phyloP scores from a whole-genome alignment of 495 filamentous ascomycete species.

The Trichoderma gamsii region DNA sequence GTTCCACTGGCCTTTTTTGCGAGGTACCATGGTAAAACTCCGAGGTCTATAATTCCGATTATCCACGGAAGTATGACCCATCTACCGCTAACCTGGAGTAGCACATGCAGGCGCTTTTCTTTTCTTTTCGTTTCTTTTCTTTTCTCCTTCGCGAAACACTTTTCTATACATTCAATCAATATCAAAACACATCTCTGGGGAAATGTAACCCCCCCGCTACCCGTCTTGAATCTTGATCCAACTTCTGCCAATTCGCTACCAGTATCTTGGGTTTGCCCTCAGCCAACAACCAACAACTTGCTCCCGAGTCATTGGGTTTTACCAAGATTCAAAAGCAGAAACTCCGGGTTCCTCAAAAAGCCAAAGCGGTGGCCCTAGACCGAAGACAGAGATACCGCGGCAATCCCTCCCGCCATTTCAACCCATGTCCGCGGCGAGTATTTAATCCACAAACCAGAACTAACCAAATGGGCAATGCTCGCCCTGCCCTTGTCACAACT shows the following conservation, averaged over 20 bases:
- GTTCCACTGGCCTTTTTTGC: too few species aligned
- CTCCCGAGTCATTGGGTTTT: not conserved
- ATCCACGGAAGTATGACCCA: too few species aligned
- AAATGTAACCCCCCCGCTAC: not conserved
- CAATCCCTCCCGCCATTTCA: not conserved
- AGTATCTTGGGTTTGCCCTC: not conserved
- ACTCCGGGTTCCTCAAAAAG: not conserved
- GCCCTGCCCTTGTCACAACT: not conserved
- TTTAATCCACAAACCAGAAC: not conserved
- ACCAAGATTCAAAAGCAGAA: not conserved
- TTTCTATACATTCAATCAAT: not conserved
- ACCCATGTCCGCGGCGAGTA: not conserved
- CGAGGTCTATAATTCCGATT: too few species aligned
- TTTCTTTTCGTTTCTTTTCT: too few species aligned
- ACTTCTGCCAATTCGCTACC: not conserved
- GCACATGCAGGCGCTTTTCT: too few species aligned
- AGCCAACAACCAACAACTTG: not conserved
- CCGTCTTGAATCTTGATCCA: not conserved
- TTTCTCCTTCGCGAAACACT: not conserved
- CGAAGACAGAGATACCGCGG: not conserved
- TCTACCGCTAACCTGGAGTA: too few species aligned
- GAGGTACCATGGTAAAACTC: too few species aligned
- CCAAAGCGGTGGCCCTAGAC: not conserved
- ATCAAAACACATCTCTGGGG: not conserved
- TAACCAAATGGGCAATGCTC: conserved; percentile 1